Evolutionary conservation across 331 rosid genomes (phyloP), one percentile per base, ranked within the genome.

Genomic region (Malus hybrid): DNA sequence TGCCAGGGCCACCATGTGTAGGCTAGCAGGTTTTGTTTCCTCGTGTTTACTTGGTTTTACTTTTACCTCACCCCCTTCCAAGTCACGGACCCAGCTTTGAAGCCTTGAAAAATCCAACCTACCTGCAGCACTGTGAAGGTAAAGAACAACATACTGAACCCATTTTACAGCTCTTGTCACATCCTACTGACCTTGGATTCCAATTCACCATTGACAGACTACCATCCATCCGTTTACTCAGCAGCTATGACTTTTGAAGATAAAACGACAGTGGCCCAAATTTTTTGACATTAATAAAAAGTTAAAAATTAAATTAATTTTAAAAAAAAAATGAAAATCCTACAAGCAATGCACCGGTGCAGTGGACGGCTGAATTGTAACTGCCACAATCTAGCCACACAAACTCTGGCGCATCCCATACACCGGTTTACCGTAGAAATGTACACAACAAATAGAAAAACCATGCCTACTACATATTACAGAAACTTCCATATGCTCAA

Each of bases 101-200:
- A 46, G 50, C 30, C 44, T 20, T 29, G 26, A 50, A 46, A 29
- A 57, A 58, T 67, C 78, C n/a, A 42, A 44, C 34, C 83, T 18
- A 44, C 34, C 83, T 18, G 58, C 62, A 5, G 12, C 42, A 53
- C 55, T 7, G 34, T 30, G 72, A 29, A 42, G 57, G 65, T 29
- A 81, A 79, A 77, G 42, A 61, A 74, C 70, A 78, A 79, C 75
- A 66, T 65, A 30, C 81, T 44, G 77, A 28, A 66, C 26, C 66
- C 34, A 70, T 70, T 75, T 46, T 72, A 6, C 81, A 76, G 60
- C 82, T 75, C 52, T 82, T 73, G 90, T 87, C 90, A 73, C 79
- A 72, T 79, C 84, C 78, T 76, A 0, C 75, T 60, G 80, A 79
- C 89, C 73, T 79, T 85, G 87, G 93, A 85, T 90, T 80, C 93